phyloP scores from a whole-genome alignment of 2,329 filamentous ascomycete genomes.

The Metarhizium anisopliae region DNA sequence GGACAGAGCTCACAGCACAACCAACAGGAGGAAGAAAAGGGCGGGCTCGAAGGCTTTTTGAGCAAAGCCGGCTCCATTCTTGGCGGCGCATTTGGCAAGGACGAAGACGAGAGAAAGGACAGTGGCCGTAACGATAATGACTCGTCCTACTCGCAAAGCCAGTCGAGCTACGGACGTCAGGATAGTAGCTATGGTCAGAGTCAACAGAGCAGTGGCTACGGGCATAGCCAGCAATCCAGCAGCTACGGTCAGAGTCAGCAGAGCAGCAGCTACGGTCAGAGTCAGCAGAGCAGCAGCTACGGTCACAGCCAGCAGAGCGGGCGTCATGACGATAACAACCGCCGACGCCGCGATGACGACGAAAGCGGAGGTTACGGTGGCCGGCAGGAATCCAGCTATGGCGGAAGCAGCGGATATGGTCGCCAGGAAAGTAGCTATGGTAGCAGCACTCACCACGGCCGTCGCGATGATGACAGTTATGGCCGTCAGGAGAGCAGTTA shows the following conservation, averaged over 20 bases:
- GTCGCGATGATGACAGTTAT: constrained; percentile 17
- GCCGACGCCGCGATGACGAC: constrained; percentile 17
- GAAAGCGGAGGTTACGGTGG: constrained; percentile 7
- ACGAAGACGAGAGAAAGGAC: constrained; percentile 45
- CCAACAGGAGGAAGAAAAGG: constrained; percentile 49
- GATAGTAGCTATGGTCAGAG: constrained; percentile 52
- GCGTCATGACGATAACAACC: neutral
- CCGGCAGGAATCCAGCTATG: constrained; percentile 2
- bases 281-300: constrained; percentile 35
- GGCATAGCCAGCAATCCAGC: constrained; percentile 24
- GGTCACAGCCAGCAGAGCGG: constrained; percentile 26
- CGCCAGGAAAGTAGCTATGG: constrained; percentile 15
- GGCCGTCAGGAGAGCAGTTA: constrained; percentile 14
- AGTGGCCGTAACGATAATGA: constrained; percentile 46
- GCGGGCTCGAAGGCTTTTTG: constrained; percentile 61
- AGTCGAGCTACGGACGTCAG: constrained; percentile 52
- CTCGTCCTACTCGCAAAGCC: constrained; percentile 51
- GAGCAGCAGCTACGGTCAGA: constrained; percentile 39
- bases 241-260: constrained; percentile 51
- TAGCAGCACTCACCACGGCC: constrained; percentile 11
- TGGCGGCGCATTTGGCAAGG: constrained; percentile 47
- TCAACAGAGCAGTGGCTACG: constrained; percentile 44
- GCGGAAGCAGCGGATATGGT: constrained; percentile 7
- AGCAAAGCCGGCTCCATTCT: constrained; percentile 61
- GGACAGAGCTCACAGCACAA: constrained; percentile 16